Percentiles rank a stretch among this genome's conserved stretches.
phyloP scores from a whole-genome alignment of 768 basidiomycete genomes.

The Xerocomellus intermedius region DNA sequence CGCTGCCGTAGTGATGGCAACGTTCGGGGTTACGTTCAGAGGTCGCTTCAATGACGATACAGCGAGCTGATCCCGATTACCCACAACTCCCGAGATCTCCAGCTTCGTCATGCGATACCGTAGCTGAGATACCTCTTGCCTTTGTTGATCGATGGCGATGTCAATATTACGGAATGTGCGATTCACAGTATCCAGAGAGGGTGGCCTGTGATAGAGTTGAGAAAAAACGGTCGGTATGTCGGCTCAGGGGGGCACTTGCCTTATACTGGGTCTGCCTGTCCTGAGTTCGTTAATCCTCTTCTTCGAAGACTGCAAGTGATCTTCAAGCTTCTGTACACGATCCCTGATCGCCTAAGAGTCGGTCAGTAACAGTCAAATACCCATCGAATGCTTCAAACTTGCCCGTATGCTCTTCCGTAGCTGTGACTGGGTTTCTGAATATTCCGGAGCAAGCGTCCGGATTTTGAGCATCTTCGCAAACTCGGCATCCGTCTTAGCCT shows the following conservation, averaged over 20 bases:
- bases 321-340: constrained; percentile 78
- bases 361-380: constrained; percentile 4
- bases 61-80: constrained; percentile 41
- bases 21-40: constrained; percentile 54
- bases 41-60: constrained; percentile 39
- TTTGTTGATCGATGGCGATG: constrained; percentile 61
- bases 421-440: constrained; percentile 76
- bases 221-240: neutral
- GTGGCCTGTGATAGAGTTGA: constrained; percentile 52
- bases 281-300: constrained; percentile 62
- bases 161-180: constrained; percentile 87
- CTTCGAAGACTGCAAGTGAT: constrained; percentile 65
- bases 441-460: constrained; percentile 84
- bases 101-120: constrained; percentile 53
- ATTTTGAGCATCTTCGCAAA: constrained; percentile 74
- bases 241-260: constrained; percentile 41
- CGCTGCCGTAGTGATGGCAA: constrained; percentile 74
- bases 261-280: constrained; percentile 59
- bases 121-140: constrained; percentile 50
- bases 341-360: constrained; percentile 58
- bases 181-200: constrained; percentile 79
- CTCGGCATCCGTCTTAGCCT: constrained; percentile 74
- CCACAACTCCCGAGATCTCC: constrained; percentile 33
- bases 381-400: constrained; percentile 21
- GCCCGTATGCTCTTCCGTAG: constrained; percentile 74